Base-by-base conservation (phyloP, 257 asterid species). In the Petunia axillaris region DNA sequence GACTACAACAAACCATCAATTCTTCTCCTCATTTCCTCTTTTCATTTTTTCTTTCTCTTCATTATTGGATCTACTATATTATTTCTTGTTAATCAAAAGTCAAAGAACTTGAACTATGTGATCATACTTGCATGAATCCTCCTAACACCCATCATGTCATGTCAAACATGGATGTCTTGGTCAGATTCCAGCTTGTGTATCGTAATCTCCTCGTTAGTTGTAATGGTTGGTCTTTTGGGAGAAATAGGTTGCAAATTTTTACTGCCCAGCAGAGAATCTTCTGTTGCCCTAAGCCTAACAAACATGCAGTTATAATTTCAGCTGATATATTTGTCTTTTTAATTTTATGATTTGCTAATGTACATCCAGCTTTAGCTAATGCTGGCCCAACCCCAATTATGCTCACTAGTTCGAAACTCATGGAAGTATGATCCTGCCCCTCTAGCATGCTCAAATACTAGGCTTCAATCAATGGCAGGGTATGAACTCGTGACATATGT, bases 311-410 rank as follows among this genome's bases (percentile, higher is more conserved):
- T 37, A 8, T 63, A 64, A 11, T 13, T 38, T 10, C 48, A 64
- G 5, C 71, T 38, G 8, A 1, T 38, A 64, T 37, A 13, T 25
- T 10, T 64, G 48, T 64, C 48, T 13, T 64, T 64, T 64, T 0
- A 2, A 11, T 64, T 64, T 4, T 64, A 38, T 5, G 8, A 64
- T 64, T 64, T 64, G 71, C 48, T 38, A 64, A 64, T 38, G 1
- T 64, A 2, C 71, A 64, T 64, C 71, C 43, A 16, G 5, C 71
- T 64, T 64, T 64, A 64, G 71, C 71, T 64, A 64, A 58, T 37
- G 35, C 50, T 39, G 48, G 67, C 41, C 71, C 44, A 10, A 64
- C 8, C 71, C 48, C 48, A 64, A 64, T 38, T 64, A 64, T 6
- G 15, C 3, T 64, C 71, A 38, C 3, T 1, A 4, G 25, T 38